Percentiles rank a stretch among this genome's conserved stretches.
These are phyloP conservation scores for Scopulariopsis brevicaulis DNA, from an alignment of 2,329 filamentous ascomycete genomes.

Conservation along the genomic window DNA sequence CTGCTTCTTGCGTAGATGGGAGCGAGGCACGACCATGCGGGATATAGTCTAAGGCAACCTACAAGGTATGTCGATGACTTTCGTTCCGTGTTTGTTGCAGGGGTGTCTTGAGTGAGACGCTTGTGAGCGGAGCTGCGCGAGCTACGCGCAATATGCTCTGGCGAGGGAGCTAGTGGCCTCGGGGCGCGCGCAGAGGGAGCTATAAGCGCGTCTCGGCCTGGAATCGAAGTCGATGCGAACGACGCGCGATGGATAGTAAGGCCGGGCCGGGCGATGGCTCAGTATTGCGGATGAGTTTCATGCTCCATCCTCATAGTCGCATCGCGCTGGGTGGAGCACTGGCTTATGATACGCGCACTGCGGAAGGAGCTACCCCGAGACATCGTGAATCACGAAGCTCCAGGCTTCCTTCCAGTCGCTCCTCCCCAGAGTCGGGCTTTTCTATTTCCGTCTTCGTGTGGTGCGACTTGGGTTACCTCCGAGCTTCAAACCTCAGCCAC, in stretches of 20 bases:
- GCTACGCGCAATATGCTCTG: neutral
- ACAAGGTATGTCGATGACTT: slow-evolving; percentile 3
- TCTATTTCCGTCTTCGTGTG: neutral
- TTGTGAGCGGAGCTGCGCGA: no score
- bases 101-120: neutral
- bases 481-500: neutral
- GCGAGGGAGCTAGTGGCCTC: neutral
- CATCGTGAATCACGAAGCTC: neutral
- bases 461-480: neutral
- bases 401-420: neutral
- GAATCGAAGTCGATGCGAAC: neutral
- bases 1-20: neutral
- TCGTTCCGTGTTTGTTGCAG: neutral
- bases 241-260: neutral
- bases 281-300: neutral
- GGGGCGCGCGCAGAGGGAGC: neutral
- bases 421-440: neutral
- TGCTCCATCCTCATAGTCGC: neutral
- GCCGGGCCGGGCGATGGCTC: neutral
- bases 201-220: neutral
- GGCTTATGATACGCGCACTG: neutral
- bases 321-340: neutral
- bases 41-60: neutral
- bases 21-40: neutral
- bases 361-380: neutral